Percentiles rank a stretch among this genome's conserved stretches.
Evolutionary conservation across 176 grass and related monocot species (phyloP).

Genomic region (Rhipidocladum racemiflorum): DNA sequence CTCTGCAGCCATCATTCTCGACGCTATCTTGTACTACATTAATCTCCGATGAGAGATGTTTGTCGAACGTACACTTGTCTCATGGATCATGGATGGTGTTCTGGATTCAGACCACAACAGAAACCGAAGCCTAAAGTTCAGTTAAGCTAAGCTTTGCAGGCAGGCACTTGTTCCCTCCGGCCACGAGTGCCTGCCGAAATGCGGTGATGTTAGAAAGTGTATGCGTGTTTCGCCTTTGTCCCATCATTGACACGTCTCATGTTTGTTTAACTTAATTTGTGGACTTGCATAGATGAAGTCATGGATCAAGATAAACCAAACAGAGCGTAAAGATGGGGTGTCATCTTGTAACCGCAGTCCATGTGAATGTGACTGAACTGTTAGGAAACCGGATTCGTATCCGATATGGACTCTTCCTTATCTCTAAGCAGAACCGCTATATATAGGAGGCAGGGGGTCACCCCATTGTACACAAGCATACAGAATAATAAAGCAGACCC

Average conservation of each 20-base stretch:
- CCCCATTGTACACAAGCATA: too few relatives aligned
- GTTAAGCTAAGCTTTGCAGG: not conserved
- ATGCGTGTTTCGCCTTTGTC: not conserved
- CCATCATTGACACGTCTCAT: not conserved
- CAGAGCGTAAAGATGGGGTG: not conserved
- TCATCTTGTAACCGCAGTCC: not conserved
- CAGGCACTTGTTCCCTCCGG: not conserved
- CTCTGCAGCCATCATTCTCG: not conserved
- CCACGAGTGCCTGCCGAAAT: not conserved
- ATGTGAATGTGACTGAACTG: not conserved
- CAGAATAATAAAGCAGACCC: too few relatives aligned
- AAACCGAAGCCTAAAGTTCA: slow-evolving; percentile 12
- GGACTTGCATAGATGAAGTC: not conserved
- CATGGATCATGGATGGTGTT: not conserved
- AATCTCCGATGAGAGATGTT: not conserved
- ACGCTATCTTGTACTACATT: not conserved
- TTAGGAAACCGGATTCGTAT: too few relatives aligned
- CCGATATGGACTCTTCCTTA: too few relatives aligned
- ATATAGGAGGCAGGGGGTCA: too few relatives aligned
- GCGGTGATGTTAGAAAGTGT: not conserved
- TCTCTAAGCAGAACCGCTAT: too few relatives aligned
- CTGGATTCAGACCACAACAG: not conserved
- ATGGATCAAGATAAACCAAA: not conserved
- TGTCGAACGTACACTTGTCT: not conserved
- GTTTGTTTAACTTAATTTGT: not conserved